Base-by-base conservation (phyloP, 23 red algal genomes). In the Chondrus crispus region DNA sequence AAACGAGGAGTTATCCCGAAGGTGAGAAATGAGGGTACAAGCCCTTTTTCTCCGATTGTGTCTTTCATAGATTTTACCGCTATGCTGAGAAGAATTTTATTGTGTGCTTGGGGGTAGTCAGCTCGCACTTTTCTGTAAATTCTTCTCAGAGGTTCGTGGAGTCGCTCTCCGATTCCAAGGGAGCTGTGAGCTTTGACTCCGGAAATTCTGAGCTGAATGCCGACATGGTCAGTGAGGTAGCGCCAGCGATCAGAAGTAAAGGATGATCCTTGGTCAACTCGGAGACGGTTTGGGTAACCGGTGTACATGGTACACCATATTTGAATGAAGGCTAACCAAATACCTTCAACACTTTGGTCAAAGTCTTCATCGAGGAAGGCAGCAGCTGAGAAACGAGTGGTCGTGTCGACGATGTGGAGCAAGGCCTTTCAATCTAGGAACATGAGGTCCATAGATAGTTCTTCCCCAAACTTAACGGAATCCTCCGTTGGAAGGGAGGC, bases 351-450 rank as follows among this genome's bases (percentile, higher is more conserved):
- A 48, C 44, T 12, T 24, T 43, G 5, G 39, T 4, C 28, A 40
- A 38, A 46, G 33, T 87, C 46, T 6, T 46, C 82, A 3, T 71
- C 50, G 18, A 87, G 28, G 42, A 87, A 71, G 14, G 57, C 42
- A 20, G 63, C 82, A 8, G 26, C 35, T 4, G 5, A 37, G 46
- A 87, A 66, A 52, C 35, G 60, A 49, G 82, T 87, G 57, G n/a
- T 30, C 6, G 40, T 87, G 37, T 87, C 82, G n/a, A 87, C 82
- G 5, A 87, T 38, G 42, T 87, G 82, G 19, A 87, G 24, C 3
- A 87, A 35, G 20, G 63, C 58, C 42, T 74, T 8, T 5, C 71
- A 7, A 40, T 76, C 71, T 8, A 76, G 33, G 30, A 26, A 76
- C 7, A 76, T 38, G 37, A 76, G 24, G 71, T 76, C 71, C 7